Conservation (phyloP, 257 asterid genomes). For the Capsicum baccatum region DNA sequence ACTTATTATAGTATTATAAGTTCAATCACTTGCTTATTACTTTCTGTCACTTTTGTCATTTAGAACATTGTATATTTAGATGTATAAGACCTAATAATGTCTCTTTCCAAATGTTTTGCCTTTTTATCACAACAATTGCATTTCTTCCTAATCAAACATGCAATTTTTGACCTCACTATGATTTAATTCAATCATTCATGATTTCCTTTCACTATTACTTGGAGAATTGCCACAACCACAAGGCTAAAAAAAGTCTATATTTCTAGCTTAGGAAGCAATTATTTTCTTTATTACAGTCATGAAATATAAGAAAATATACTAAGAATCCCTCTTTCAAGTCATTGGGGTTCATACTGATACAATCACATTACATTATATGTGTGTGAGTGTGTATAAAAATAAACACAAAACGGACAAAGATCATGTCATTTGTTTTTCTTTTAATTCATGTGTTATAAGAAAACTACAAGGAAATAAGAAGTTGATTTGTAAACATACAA, state of each 20-base stretch:
- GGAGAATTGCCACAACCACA: neutral
- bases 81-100: neutral
- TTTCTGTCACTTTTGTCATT: neutral
- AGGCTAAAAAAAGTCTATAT: neutral
- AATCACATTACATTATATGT: neutral
- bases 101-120: constrained; percentile 1
- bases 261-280: neutral
- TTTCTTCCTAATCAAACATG: neutral
- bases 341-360: neutral
- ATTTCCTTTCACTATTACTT: neutral
- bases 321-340: neutral
- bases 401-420: neutral
- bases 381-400: too few relatives aligned
- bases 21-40: neutral
- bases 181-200: constrained; percentile 22
- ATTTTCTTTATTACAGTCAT: constrained; percentile 16
- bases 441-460: neutral
- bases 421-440: neutral
- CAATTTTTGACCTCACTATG: neutral
- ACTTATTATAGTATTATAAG: neutral
- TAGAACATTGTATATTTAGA: neutral
- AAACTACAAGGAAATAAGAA: neutral
- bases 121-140: neutral
- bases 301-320: neutral
- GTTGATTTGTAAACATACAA: too few relatives aligned